Conservation (phyloP, 352 stramenopile genomes). For the Phytopythium litorale region DNA sequence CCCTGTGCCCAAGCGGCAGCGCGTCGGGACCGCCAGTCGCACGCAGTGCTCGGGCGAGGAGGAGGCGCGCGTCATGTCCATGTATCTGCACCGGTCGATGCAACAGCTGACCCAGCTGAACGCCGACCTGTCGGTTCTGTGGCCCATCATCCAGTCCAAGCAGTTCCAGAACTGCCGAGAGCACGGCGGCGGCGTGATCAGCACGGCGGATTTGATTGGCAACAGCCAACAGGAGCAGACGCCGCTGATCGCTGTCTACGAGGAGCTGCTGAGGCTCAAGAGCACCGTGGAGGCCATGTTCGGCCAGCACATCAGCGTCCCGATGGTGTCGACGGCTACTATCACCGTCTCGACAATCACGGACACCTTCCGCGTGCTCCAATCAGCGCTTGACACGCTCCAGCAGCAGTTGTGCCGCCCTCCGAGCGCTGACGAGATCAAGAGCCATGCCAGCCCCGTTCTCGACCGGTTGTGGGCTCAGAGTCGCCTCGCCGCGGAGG, state of each 20-base stretch:
- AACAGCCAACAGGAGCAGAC: not conserved
- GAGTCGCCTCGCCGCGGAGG: conserved; percentile 12
- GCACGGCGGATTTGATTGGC: no score
- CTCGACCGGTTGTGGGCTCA: conserved; percentile 22
- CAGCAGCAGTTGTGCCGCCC: conserved; percentile 7
- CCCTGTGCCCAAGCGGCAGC: not conserved
- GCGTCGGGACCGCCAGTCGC: not conserved
- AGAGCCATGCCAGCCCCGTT: conserved; percentile 3
- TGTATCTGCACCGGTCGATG: conserved; percentile 12
- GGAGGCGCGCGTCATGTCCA: conserved; percentile 9
- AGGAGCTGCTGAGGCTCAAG: conserved; percentile 15
- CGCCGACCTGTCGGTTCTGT: conserved; percentile 7
- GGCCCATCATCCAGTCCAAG: conserved; percentile 12
- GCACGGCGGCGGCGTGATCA: not conserved
- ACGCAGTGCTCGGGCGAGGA: conserved; percentile 1
- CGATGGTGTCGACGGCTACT: not conserved
- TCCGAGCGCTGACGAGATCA: conserved; percentile 1
- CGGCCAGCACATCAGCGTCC: not conserved
- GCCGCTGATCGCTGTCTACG: not conserved
- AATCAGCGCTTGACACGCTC: conserved; percentile 9
- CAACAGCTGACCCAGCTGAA: conserved; percentile 12
- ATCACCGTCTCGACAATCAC: not conserved
- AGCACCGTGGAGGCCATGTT: conserved; percentile 9
- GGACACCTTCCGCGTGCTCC: conserved; percentile 14
- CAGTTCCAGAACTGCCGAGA: conserved; percentile 1